A percentile compares a stretch with the other conserved stretches of the same genome.
Evolutionary conservation across 2,329 filamentous ascomycete genomes (phyloP).

Genomic region (Fusarium falciforme): DNA sequence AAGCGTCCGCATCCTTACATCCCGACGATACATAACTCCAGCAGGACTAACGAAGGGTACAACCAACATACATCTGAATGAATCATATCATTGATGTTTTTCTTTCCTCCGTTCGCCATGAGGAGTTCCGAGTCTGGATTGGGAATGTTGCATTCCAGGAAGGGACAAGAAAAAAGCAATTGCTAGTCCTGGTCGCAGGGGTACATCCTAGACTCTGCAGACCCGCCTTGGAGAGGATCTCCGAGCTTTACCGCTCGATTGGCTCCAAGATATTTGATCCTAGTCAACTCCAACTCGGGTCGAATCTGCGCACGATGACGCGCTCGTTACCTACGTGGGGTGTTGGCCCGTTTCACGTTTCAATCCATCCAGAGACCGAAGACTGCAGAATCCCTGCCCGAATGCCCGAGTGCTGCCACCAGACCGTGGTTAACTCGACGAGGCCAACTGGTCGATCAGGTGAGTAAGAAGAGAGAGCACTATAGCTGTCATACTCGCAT

Average conservation of each 20-base stretch:
- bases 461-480: no score
- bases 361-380: conserved; percentile 35
- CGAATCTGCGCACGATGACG: conserved; percentile 25
- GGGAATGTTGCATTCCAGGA: no score
- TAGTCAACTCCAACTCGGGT: background rate
- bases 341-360: conserved; percentile 40
- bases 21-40: no score
- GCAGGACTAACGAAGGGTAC: no score
- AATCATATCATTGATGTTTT: no score
- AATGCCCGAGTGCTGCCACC: conserved; percentile 24
- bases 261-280: conserved; percentile 46
- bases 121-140: no score
- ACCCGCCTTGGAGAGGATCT: conserved; percentile 45
- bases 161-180: no score
- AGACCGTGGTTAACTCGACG: background rate
- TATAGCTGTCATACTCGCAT: no score
- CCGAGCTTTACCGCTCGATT: conserved; percentile 47
- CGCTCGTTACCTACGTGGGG: conserved; percentile 29
- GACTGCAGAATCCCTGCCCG: conserved; percentile 27
- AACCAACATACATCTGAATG: no score
- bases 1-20: no score
- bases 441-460: no score
- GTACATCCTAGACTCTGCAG: conserved; percentile 29
- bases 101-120: no score
- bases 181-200: conserved; percentile 36